Evolutionary conservation across 2,329 filamentous ascomycete genomes (phyloP).

Genomic region (Mollisia scopiformis): DNA sequence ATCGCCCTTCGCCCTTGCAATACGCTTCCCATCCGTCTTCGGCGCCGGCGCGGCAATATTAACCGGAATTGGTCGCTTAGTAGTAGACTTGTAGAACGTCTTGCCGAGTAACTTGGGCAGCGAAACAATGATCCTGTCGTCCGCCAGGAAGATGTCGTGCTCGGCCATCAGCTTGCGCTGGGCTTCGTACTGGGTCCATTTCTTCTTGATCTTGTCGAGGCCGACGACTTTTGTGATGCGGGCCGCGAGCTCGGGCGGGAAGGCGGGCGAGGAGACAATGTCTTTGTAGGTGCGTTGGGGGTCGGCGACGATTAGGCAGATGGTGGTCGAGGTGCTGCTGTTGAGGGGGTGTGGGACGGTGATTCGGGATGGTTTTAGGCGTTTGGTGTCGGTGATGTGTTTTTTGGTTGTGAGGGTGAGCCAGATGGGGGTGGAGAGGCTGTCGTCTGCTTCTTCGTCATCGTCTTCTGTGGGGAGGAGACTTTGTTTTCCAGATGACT

Average conservation of each 20-base stretch:
- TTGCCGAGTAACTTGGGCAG: conserved; percentile 84
- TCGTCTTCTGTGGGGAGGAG: conserved; percentile 50
- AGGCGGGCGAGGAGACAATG: conserved; percentile 73
- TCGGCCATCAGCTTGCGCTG: conserved; percentile 81
- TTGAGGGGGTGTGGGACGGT: conserved; percentile 76
- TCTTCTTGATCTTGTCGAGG: conserved; percentile 81
- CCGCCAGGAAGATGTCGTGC: conserved; percentile 92
- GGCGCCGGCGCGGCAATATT: conserved; percentile 64
- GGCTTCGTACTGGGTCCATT: conserved; percentile 87
- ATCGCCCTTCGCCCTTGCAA: conserved; percentile 57
- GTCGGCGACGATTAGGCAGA: conserved; percentile 85
- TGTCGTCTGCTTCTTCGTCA: conserved; percentile 46
- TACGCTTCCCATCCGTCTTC: conserved; percentile 61
- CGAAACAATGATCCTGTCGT: conserved; percentile 78
- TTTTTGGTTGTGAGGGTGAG: conserved; percentile 67
- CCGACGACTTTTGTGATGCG: conserved; percentile 80
- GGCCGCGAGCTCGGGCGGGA: conserved; percentile 67
- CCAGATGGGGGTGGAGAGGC: conserved; percentile 59
- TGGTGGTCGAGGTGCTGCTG: conserved; percentile 63
- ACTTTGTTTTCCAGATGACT: conserved; percentile 55
- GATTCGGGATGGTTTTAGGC: conserved; percentile 85
- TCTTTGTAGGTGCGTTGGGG: conserved; percentile 90
- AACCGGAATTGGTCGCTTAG: conserved; percentile 87
- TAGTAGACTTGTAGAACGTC: conserved; percentile 83
- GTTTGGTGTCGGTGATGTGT: conserved; percentile 71